Base-by-base conservation (phyloP, 2,329 filamentous ascomycete species). In the Cytospora leucostoma region DNA sequence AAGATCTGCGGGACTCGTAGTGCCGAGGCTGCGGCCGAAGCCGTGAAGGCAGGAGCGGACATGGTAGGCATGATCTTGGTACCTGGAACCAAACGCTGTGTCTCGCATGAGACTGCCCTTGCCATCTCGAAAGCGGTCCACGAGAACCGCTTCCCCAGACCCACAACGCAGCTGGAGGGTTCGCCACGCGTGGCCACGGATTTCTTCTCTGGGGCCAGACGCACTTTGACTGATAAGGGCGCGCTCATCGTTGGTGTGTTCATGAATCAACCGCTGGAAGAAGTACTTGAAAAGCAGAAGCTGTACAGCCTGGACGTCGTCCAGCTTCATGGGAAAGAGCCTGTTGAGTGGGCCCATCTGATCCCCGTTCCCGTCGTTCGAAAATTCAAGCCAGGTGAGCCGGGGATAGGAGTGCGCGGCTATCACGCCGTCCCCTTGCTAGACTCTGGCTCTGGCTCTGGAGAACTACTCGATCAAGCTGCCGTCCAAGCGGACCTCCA, bases 1-100 rank as follows among this genome's bases (percentile, higher is more conserved):
- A 99, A 99, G 79, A 96, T 99, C 32, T 99, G 95, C 74, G 95
- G 95, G 7, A 98, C 93, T 10, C 85, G 94, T 63, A 92, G 87
- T 64, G 83, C 88, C 11, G 92, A 96, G 72, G 92, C 89, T 17
- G 95, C 95, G 7, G 81, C 85, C 61, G 85, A 87, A 66, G 95
- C 95, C 17, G 86, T 96, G 54, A 87, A 93, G 72, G 89, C 92
- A 47, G 93, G 93, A 33, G 95, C 95, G 37, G 93, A 99, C 75
- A 81, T 97, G 68, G 87, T 99, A 58, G 95, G 95, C 66, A 96
- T 99, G 70, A 97, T 97, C 63, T 80, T 97, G 13, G 95, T 95
- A 7, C 86, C 91, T 38, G 89, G 91, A 7, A 85, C 91, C 19
- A 93, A 89, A 72, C 88, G 96, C 60, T 91, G 86, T 70, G 91